A percentile compares a stretch with the other conserved stretches of the same genome.
Conservation (phyloP, 345 rosid species). For the Aethionema arabicum region DNA sequence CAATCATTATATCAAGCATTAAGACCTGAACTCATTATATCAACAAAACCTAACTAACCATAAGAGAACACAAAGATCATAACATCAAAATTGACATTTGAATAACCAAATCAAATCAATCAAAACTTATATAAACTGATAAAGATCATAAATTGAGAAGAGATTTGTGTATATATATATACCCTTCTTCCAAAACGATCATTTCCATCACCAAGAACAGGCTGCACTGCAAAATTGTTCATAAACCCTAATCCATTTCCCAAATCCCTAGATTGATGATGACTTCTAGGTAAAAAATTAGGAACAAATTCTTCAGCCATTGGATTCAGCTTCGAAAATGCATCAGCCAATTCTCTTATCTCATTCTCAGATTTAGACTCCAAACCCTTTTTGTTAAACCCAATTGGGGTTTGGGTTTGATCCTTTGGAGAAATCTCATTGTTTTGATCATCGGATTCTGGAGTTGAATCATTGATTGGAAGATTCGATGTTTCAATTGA, state of each 20-base stretch:
- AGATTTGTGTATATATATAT: slow-evolving; percentile 15
- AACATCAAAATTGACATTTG: not conserved
- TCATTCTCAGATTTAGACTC: slow-evolving; percentile 27
- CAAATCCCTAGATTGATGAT: slow-evolving; percentile 38
- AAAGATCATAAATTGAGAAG: slow-evolving; percentile 17
- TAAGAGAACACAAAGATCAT: not conserved
- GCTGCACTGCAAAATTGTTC: slow-evolving; percentile 50
- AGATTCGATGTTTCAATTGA: slow-evolving; percentile 34
- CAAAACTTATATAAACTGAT: not conserved
- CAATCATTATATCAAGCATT: too few relatives aligned
- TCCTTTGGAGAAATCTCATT: slow-evolving; percentile 32
- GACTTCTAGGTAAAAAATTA: slow-evolving; percentile 51
- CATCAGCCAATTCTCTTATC: slow-evolving; percentile 76
- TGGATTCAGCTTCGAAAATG: slow-evolving; percentile 86
- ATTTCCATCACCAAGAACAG: slow-evolving; percentile 50
- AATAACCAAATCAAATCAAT: not conserved
- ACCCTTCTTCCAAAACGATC: slow-evolving; percentile 72
- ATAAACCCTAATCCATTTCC: slow-evolving; percentile 59
- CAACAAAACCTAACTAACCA: slow-evolving; percentile 11
- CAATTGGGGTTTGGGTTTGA: slow-evolving; percentile 36
- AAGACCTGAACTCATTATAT: not conserved
- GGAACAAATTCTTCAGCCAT: slow-evolving; percentile 97
- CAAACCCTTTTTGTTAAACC: slow-evolving; percentile 27
- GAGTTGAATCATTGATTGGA: slow-evolving; percentile 27
- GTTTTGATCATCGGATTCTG: slow-evolving; percentile 33